Conservation (phyloP, 2,329 filamentous ascomycete species). For the Periconia sp. region DNA sequence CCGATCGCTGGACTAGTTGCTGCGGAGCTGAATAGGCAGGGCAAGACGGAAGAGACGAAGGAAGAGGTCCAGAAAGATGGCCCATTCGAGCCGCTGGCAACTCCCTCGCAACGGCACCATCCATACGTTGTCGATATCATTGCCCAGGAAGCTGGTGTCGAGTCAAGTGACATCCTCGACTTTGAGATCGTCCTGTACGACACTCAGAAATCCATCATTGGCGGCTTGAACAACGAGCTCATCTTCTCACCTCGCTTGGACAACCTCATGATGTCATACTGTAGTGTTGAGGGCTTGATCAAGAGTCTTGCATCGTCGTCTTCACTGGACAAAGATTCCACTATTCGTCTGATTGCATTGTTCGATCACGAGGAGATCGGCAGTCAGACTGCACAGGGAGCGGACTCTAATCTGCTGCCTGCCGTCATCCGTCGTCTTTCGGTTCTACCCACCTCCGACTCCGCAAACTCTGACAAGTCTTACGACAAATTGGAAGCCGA, state of each 20-base stretch:
- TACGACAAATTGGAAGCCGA: conserved; percentile 68
- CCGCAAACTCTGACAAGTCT: conserved; percentile 64
- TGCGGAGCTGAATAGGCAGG: conserved; percentile 83
- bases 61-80: conserved; percentile 48
- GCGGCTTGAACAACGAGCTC: conserved; percentile 90
- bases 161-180: conserved; percentile 77
- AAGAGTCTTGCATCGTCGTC: conserved; percentile 70
- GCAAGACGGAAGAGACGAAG: conserved; percentile 57
- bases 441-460: conserved; percentile 69
- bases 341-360: conserved; percentile 88
- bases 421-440: conserved; percentile 86
- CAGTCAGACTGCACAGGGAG: conserved; percentile 88
- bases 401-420: conserved; percentile 89
- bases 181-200: conserved; percentile 98
- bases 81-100: conserved; percentile 75
- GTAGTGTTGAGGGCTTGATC: conserved; percentile 84
- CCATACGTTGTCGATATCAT: conserved; percentile 85
- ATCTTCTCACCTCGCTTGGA: conserved; percentile 96
- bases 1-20: conserved; percentile 88
- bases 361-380: conserved; percentile 99
- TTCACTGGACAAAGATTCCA: conserved; percentile 75
- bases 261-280: conserved; percentile 97
- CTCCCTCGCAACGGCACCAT: conserved; percentile 83
- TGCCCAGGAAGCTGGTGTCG: conserved; percentile 76
- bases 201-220: conserved; percentile 87